These are phyloP conservation scores for Sicyos baderoa DNA, from an alignment of 306 rosid genomes.

Conservation along the genomic window DNA sequence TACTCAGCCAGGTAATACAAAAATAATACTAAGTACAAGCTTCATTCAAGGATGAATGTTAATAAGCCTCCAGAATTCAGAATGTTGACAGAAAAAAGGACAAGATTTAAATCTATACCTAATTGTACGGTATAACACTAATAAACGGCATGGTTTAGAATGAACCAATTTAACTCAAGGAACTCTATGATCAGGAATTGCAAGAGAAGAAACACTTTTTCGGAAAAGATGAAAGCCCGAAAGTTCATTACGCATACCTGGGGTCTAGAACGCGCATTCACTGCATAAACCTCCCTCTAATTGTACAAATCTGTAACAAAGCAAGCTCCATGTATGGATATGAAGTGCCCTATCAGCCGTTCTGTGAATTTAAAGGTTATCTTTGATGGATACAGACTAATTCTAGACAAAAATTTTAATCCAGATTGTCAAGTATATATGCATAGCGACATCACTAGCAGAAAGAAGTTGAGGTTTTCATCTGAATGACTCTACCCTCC, in stretches of 20 bases:
- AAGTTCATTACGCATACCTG: conserved; percentile 11
- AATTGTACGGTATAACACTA: conserved; percentile 3
- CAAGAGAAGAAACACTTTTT: conserved; percentile 1
- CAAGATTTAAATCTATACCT: conserved; percentile 9
- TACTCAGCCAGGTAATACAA: conserved; percentile 21
- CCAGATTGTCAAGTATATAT: conserved; percentile 16
- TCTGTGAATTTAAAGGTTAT: conserved; percentile 13
- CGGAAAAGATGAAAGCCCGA: neutral
- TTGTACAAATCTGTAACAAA: conserved; percentile 14
- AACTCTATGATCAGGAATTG: conserved; percentile 7
- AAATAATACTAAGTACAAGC: conserved; percentile 12
- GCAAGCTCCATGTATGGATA: conserved; percentile 14
- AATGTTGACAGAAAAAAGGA: neutral
- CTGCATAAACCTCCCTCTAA: conserved; percentile 4
- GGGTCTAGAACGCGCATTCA: conserved; percentile 6
- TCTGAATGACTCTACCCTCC: conserved; percentile 16
- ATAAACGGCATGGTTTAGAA: conserved; percentile 11
- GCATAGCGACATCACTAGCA: conserved; percentile 6
- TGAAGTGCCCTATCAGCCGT: conserved; percentile 5
- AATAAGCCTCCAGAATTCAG: conserved; percentile 2
- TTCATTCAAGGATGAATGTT: conserved; percentile 11
- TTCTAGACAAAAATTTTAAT: conserved; percentile 12
- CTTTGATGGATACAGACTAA: conserved; percentile 16
- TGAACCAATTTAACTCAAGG: conserved; percentile 1
- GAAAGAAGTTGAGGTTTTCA: conserved; percentile 8